A percentile compares a stretch with the other conserved stretches of the same genome.
Conservation (phyloP, 768 basidiomycete species). For the Megacollybia marginata region DNA sequence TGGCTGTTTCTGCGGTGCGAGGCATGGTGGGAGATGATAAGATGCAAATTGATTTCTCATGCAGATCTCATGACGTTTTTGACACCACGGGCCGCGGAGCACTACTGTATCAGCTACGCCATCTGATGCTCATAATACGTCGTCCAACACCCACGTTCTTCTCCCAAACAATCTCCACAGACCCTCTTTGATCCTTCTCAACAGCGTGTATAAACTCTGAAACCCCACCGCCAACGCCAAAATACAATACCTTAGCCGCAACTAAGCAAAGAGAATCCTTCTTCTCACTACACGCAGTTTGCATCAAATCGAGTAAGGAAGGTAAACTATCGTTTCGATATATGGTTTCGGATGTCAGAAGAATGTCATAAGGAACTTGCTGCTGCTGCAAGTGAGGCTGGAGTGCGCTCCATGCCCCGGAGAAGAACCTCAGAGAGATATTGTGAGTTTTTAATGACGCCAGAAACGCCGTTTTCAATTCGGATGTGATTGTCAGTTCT, state of each 20-base stretch:
- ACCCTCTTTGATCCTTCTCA: conserved; percentile 29
- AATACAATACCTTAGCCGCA: conserved; percentile 89
- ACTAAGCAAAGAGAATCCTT: conserved; percentile 49
- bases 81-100: not conserved
- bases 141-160: conserved; percentile 63
- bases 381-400: conserved; percentile 13
- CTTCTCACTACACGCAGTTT: conserved; percentile 21
- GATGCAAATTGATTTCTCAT: no score
- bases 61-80: no score
- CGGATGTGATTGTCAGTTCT: conserved; percentile 59
- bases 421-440: conserved; percentile 66
- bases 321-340: conserved; percentile 64
- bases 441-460: conserved; percentile 44
- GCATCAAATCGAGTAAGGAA: conserved; percentile 49
- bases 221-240: conserved; percentile 90
- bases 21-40: conserved; percentile 36
- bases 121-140: conserved; percentile 56
- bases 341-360: conserved; percentile 91
- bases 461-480: conserved; percentile 59
- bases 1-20: conserved; percentile 54
- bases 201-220: conserved; percentile 62
- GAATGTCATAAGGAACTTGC: conserved; percentile 56
- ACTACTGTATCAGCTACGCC: conserved; percentile 29
- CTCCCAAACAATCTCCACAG: conserved; percentile 59
- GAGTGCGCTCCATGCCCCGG: conserved; percentile 62